Conservation (phyloP, 164 flowering plant genomes). For the Euptelea pleiosperma region DNA sequence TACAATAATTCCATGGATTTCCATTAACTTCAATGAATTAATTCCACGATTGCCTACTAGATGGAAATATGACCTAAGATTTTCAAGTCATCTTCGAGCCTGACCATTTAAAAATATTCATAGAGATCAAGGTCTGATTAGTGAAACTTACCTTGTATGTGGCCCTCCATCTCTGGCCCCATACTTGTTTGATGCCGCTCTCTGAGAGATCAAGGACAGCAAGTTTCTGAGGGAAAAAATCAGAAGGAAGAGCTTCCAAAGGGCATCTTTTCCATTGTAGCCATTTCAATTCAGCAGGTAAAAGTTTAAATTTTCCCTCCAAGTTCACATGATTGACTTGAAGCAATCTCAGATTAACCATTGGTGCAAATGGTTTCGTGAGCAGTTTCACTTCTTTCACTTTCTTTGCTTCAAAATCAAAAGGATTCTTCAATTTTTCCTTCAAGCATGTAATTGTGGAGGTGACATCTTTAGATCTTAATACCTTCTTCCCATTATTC, state of each 20-base stretch:
- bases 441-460: not conserved
- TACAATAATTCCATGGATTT: no score
- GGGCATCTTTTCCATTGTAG: conserved; percentile 2
- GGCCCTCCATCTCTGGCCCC: not conserved
- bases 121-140: not conserved
- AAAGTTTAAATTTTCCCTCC: not conserved
- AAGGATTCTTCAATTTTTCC: not conserved
- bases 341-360: conserved; percentile 2
- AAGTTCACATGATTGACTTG: conserved; percentile 1
- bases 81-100: not conserved
- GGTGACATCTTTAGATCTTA: no score
- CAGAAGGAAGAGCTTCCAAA: conserved; percentile 4
- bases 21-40: no score
- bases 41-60: no score
- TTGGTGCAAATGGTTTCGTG: not conserved
- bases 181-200: conserved; percentile 2
- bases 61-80: not conserved
- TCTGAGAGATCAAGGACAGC: not conserved
- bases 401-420: not conserved
- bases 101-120: not conserved
- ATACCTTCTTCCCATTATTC: no score
- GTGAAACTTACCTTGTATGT: not conserved
- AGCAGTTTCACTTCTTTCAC: not conserved
- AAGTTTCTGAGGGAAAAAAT: not conserved
- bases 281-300: not conserved